Conservation (phyloP, 2,329 filamentous ascomycete species). For the Chrysosporium queenslandicum region DNA sequence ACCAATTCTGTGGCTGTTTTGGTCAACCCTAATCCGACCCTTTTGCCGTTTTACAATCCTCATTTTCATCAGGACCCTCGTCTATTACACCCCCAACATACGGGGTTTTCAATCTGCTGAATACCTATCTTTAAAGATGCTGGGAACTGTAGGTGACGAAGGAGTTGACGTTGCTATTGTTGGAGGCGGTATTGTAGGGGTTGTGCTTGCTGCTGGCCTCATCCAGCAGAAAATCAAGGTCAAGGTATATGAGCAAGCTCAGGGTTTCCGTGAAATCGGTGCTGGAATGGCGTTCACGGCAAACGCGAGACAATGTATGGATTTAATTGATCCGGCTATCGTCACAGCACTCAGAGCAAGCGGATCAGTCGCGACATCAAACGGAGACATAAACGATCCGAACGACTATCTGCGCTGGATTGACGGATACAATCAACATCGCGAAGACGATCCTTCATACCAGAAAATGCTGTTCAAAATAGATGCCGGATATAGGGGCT, state of each 20-base stretch:
- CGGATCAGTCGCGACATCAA: background rate
- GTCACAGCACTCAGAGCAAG: background rate
- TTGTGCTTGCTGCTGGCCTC: conserved; percentile 31
- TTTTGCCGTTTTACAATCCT: too few species aligned
- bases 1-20: too few species aligned
- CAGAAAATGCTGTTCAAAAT: background rate
- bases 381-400: background rate
- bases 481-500: background rate
- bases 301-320: background rate
- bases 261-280: background rate
- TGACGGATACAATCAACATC: conserved; percentile 21
- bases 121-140: too few species aligned
- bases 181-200: conserved; percentile 35
- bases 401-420: conserved; percentile 16
- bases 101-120: too few species aligned
- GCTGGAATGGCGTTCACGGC: conserved; percentile 2
- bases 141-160: background rate
- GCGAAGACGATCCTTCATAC: background rate
- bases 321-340: background rate
- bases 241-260: conserved; percentile 5
- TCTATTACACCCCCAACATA: too few species aligned
- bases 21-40: background rate
- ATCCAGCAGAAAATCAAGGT: conserved; percentile 24
- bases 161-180: conserved; percentile 28
- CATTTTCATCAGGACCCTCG: too few species aligned